Conservation (phyloP, 352 stramenopile species). For the Phytophthora niederhauseri region DNA sequence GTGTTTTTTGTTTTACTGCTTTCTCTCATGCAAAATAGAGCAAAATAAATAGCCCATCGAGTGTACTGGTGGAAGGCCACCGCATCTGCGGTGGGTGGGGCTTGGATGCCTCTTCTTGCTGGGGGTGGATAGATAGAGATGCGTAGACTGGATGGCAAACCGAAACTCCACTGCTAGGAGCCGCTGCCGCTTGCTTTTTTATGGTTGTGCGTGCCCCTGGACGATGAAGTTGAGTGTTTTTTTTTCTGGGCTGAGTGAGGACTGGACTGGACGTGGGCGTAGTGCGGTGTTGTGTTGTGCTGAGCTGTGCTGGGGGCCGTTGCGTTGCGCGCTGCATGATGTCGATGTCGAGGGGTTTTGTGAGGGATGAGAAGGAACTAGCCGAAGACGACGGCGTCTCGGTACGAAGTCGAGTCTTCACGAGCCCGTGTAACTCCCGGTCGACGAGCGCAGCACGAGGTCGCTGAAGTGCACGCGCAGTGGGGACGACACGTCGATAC, state of each 20-base stretch:
- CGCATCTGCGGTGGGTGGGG: slow-evolving; percentile 18
- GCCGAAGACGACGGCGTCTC: slow-evolving; percentile 9
- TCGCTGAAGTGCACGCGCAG: slow-evolving; percentile 63
- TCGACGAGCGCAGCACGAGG: slow-evolving; percentile 65
- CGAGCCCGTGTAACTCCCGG: slow-evolving; percentile 61
- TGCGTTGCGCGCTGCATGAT: slow-evolving; percentile 11
- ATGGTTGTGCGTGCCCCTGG: slow-evolving; percentile 21
- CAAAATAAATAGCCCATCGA: slow-evolving; percentile 41
- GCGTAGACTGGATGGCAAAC: slow-evolving; percentile 20
- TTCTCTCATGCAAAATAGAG: slow-evolving; percentile 39
- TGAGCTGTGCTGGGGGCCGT: slow-evolving; percentile 13
- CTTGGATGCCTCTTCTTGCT: slow-evolving; percentile 33
- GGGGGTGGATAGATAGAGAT: slow-evolving; percentile 20
- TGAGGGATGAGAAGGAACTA: not conserved
- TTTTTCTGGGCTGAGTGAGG: slow-evolving; percentile 22
- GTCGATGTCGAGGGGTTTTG: slow-evolving; percentile 15
- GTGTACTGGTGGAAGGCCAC: slow-evolving; percentile 14
- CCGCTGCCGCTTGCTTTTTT: slow-evolving; percentile 34
- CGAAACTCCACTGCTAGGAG: slow-evolving; percentile 27
- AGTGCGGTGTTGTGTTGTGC: not conserved
- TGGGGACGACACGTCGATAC: slow-evolving; percentile 71
- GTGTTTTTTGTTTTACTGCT: slow-evolving; percentile 35
- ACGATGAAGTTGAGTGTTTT: slow-evolving; percentile 13
- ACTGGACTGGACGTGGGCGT: slow-evolving; percentile 21
- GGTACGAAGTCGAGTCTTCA: slow-evolving; percentile 20